Evolutionary conservation across 2,329 filamentous ascomycete genomes (phyloP).

Genomic region (Tolypocladium inflatum): DNA sequence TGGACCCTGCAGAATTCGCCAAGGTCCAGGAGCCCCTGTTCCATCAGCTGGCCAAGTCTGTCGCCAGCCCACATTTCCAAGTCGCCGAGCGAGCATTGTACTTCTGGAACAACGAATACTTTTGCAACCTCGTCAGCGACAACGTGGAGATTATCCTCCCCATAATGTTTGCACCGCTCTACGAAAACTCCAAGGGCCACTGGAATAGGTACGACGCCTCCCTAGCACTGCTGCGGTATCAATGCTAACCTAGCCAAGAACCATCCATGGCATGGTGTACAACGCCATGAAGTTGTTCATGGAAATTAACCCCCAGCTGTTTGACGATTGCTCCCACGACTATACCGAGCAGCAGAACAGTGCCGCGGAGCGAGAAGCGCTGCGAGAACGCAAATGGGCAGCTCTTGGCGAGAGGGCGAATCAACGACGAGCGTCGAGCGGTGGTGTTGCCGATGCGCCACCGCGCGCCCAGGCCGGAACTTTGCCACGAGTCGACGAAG

Average conservation of each 20-base stretch:
- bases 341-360: slow-evolving; percentile 96
- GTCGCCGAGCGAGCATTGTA: slow-evolving; percentile 95
- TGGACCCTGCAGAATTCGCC: slow-evolving; percentile 97
- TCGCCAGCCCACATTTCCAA: slow-evolving; percentile 97
- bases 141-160: slow-evolving; percentile 97
- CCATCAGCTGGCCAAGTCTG: slow-evolving; percentile 94
- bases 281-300: slow-evolving; percentile 99
- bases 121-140: slow-evolving; percentile 97
- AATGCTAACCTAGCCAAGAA: slow-evolving; percentile 42
- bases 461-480: slow-evolving; percentile 28
- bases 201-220: slow-evolving; percentile 75
- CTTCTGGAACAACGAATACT: slow-evolving; percentile 99
- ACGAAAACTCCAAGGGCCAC: slow-evolving; percentile 98
- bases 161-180: slow-evolving; percentile 98
- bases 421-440: slow-evolving; percentile 43
- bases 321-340: slow-evolving; percentile 96
- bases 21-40: slow-evolving; percentile 98
- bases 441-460: slow-evolving; percentile 18
- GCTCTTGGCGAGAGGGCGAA: slow-evolving; percentile 73
- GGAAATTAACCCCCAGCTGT: slow-evolving; percentile 98
- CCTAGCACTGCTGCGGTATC: neutral
- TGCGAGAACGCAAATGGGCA: slow-evolving; percentile 83
- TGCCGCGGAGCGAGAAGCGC: slow-evolving; percentile 72
- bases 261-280: slow-evolving; percentile 99
- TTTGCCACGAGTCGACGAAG: slow-evolving; percentile 56